Percentiles rank a stretch among this genome's conserved stretches.
These are phyloP conservation scores for Solidago caesia DNA, from an alignment of 129 eudicot species.

Conservation along the genomic window DNA sequence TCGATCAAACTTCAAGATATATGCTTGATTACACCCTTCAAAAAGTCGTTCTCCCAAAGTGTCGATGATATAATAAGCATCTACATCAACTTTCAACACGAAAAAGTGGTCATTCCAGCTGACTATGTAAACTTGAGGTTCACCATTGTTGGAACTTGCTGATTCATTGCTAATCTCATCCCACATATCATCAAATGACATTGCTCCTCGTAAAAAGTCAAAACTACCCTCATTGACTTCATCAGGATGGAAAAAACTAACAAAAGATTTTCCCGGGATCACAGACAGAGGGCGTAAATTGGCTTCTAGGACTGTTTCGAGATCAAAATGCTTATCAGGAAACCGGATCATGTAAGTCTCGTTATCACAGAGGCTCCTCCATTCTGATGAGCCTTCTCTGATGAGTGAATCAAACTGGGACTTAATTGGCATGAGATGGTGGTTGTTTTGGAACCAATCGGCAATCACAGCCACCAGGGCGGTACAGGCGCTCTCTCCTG, in stretches of 20 bases:
- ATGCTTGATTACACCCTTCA: slow-evolving; percentile 91
- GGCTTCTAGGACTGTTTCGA: slow-evolving; percentile 86
- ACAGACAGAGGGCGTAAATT: slow-evolving; percentile 63
- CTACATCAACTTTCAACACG: slow-evolving; percentile 72
- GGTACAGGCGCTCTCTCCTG: slow-evolving; percentile 98
- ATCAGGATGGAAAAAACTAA: slow-evolving; percentile 88
- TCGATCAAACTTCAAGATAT: slow-evolving; percentile 77
- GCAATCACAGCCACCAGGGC: slow-evolving; percentile 95
- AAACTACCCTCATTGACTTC: slow-evolving; percentile 59
- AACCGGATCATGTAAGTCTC: slow-evolving; percentile 64
- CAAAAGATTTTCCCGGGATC: slow-evolving; percentile 68
- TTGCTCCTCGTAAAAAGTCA: slow-evolving; percentile 88
- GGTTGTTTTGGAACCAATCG: slow-evolving; percentile 87
- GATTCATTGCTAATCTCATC: slow-evolving; percentile 65
- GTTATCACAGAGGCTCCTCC: slow-evolving; percentile 88
- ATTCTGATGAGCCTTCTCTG: slow-evolving; percentile 87
- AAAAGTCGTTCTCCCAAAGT: slow-evolving; percentile 93
- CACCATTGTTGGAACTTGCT: slow-evolving; percentile 24
- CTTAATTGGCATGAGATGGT: slow-evolving; percentile 67
- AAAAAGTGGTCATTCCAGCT: slow-evolving; percentile 99
- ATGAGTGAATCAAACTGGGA: slow-evolving; percentile 89
- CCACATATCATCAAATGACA: slow-evolving; percentile 96
- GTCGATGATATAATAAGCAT: slow-evolving; percentile 85
- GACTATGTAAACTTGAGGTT: slow-evolving; percentile 64
- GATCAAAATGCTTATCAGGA: slow-evolving; percentile 94